Conservation (phyloP, 2,329 filamentous ascomycete genomes). For the Diaporthe longicolla region DNA sequence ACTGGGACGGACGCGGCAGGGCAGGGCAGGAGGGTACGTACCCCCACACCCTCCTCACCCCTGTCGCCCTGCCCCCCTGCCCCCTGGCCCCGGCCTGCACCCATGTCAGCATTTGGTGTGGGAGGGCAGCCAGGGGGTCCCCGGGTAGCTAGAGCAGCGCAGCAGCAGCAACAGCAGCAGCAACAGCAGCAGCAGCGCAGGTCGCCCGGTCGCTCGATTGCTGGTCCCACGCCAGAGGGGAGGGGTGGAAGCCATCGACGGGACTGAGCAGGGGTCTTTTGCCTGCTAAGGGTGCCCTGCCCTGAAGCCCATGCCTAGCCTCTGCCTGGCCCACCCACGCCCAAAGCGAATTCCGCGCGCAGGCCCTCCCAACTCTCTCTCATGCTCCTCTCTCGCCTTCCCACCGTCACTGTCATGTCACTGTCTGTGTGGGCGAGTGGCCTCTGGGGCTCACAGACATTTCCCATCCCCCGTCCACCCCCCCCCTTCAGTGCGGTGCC, state of each 20-base stretch:
- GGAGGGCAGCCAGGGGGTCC: conserved; percentile 25
- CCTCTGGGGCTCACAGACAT: background rate
- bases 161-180: background rate
- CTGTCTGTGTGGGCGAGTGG: background rate
- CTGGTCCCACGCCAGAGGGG: conserved; percentile 8
- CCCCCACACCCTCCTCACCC: background rate
- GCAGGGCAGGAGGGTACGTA: conserved; percentile 18
- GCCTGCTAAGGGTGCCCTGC: conserved; percentile 27
- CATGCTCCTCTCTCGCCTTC: background rate
- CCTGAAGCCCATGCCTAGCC: conserved; percentile 11
- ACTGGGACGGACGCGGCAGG: background rate
- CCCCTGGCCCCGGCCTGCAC: conserved; percentile 24
- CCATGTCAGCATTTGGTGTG: conserved; percentile 30
- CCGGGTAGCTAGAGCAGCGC: conserved; percentile 2
- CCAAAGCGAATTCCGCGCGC: conserved; percentile 25
- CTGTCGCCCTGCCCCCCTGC: background rate
- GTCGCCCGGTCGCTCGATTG: conserved; percentile 12
- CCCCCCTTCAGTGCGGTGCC: conserved; percentile 6
- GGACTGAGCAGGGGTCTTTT: conserved; percentile 23
- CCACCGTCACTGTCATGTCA: background rate
- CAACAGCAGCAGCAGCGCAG: background rate
- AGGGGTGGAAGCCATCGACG: conserved; percentile 30
- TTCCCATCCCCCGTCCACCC: background rate
- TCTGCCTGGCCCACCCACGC: conserved; percentile 17
- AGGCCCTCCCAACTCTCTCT: background rate